phyloP scores from a whole-genome alignment of 495 filamentous ascomycete genomes.

The Monascus purpureus region DNA sequence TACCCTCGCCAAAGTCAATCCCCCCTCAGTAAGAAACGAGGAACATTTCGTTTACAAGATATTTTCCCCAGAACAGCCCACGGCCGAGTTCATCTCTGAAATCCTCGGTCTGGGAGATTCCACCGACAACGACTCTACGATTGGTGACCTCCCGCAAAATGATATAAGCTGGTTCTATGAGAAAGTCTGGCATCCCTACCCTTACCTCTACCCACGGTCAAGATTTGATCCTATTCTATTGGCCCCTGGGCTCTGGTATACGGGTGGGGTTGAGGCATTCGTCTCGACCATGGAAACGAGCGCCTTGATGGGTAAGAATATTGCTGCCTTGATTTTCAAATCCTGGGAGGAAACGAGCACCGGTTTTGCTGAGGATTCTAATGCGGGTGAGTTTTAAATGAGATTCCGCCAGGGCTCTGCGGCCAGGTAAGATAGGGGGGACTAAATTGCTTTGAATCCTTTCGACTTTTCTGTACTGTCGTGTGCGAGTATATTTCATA shows the following conservation, averaged over 20 bases:
- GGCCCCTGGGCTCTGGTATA: slow-evolving; percentile 62
- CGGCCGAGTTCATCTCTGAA: slow-evolving; percentile 44
- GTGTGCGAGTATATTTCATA: no score
- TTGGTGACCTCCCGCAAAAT: slow-evolving; percentile 21
- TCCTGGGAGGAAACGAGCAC: slow-evolving; percentile 30
- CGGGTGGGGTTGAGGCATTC: slow-evolving; percentile 84
- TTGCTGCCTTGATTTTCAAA: slow-evolving; percentile 64
- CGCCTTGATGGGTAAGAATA: slow-evolving; percentile 88
- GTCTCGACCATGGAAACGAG: slow-evolving; percentile 98
- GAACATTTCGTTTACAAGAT: slow-evolving; percentile 88
- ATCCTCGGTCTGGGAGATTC: slow-evolving; percentile 19
- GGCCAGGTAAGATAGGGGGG: no score
- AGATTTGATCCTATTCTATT: slow-evolving; percentile 77
- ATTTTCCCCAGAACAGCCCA: slow-evolving; percentile 64
- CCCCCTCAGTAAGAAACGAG: slow-evolving; percentile 30
- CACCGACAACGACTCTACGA: slow-evolving; percentile 11
- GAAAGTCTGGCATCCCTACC: slow-evolving; percentile 73
- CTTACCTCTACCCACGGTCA: slow-evolving; percentile 63
- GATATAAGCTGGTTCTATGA: slow-evolving; percentile 68
- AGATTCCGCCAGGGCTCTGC: no score
- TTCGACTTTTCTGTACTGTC: no score
- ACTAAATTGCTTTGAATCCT: no score
- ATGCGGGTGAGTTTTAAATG: slow-evolving; percentile 1
- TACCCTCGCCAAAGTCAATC: slow-evolving; percentile 48
- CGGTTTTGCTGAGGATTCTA: slow-evolving; percentile 1